Evolutionary conservation across 176 grass and related monocot species (phyloP), one percentile per base, ranked within the genome.

Genomic region (Paspalum vaginatum): DNA sequence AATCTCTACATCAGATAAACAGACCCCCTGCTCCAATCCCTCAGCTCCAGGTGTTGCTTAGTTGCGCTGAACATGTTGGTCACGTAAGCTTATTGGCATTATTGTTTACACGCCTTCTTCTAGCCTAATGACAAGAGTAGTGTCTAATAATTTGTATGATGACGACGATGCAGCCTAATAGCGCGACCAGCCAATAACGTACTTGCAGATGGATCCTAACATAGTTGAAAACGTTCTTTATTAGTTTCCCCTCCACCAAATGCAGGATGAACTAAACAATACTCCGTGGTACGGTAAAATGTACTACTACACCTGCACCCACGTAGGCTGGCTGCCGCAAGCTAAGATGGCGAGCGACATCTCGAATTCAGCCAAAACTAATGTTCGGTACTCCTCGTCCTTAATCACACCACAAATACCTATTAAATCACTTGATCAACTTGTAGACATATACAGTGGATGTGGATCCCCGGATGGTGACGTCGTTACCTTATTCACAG

Each of bases 91-190:
- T 64, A 57, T 38, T 64, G 49, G 7, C 25, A 50, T 79, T 74
- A 68, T 74, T 74, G 66, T 47, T 32, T 47, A 17, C 42, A 8
- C 42, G 5, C 43, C 25, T 74, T 15, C 61, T 51, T 46, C 52
- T 38, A 55, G 24, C 21, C 26, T 18, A 72, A 83, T 44, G 77
- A 48, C 69, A 76, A 49, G 69, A 58, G 68, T 71, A 63, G n/a
- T n/a, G n/a, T n/a, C 20, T 46, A 16, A 81, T 21, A 51, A 81
- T 75, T 54, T 54, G 61, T 25, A 48, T 7, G 38, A 48, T 7
- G 38, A 79, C 25, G 61, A 54, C 32, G 40, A 79, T 17, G 47
- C 49, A 51, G 61, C 62, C 38, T 26, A 68, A 20, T n/a, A 21
- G 62, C 18, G 12, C 2, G 5, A 46, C 48, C 47, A 58, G 63